Evolutionary conservation across 2,329 filamentous ascomycete genomes (phyloP).

Genomic region (Rhexocercosporidium sp.): DNA sequence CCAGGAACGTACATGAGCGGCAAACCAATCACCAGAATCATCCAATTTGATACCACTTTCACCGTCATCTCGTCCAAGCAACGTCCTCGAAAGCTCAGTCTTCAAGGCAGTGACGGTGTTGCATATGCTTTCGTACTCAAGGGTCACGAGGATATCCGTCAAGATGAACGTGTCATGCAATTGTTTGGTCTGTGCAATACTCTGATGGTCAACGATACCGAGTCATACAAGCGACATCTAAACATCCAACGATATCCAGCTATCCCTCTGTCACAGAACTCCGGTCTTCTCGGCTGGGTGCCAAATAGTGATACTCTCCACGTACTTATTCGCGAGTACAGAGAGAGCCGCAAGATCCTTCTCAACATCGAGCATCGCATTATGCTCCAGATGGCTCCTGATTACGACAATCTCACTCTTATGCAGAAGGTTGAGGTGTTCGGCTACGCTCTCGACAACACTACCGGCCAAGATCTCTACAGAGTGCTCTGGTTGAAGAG

Average conservation of each 20-base stretch:
- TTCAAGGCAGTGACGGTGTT: slow-evolving; percentile 86
- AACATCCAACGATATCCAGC: slow-evolving; percentile 95
- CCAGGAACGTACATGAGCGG: slow-evolving; percentile 90
- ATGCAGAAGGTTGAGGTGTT: slow-evolving; percentile 99
- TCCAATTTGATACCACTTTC: slow-evolving; percentile 87
- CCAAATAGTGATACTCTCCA: slow-evolving; percentile 97
- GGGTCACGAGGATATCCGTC: slow-evolving; percentile 98
- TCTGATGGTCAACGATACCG: slow-evolving; percentile 87
- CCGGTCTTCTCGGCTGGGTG: slow-evolving; percentile 93
- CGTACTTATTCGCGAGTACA: slow-evolving; percentile 95
- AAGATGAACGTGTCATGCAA: slow-evolving; percentile 99
- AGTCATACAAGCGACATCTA: slow-evolving; percentile 95
- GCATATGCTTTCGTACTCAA: slow-evolving; percentile 91
- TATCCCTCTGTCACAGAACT: slow-evolving; percentile 97
- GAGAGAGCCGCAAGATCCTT: slow-evolving; percentile 94
- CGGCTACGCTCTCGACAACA: slow-evolving; percentile 98
- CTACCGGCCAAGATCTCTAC: slow-evolving; percentile 97
- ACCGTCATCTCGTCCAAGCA: slow-evolving; percentile 97
- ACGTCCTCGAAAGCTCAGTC: slow-evolving; percentile 84
- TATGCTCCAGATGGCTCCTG: slow-evolving; percentile 99
- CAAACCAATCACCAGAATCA: slow-evolving; percentile 79
- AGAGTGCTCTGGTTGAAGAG: slow-evolving; percentile 98
- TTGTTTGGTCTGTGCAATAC: slow-evolving; percentile 98
- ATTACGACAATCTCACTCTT: slow-evolving; percentile 96
- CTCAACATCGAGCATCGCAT: slow-evolving; percentile 99